phyloP scores from a whole-genome alignment of 768 basidiomycete genomes.

The Dioszegia aurantiaca region DNA sequence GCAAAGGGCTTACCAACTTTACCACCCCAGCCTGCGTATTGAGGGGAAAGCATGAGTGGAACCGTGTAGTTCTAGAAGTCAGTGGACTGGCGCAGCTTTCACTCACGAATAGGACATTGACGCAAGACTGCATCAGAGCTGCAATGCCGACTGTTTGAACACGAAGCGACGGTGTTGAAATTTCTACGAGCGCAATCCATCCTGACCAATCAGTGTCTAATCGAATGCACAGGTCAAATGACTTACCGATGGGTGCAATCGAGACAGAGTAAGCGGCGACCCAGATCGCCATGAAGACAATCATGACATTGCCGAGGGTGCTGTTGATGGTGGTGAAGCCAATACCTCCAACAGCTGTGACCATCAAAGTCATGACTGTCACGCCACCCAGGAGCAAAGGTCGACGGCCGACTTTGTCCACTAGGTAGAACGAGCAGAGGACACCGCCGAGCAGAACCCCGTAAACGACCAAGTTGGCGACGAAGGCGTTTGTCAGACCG shows the following conservation, averaged over 20 bases:
- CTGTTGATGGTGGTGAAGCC: slow-evolving; percentile 10
- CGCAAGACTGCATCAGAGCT: slow-evolving; percentile 18
- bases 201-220: slow-evolving; percentile 1
- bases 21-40: slow-evolving; percentile 28
- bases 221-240: not conserved
- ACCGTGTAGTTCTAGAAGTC: slow-evolving; percentile 17
- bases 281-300: slow-evolving; percentile 13
- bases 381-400: slow-evolving; percentile 19
- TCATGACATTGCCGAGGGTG: slow-evolving; percentile 12
- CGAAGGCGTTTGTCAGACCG: slow-evolving; percentile 24
- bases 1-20: slow-evolving; percentile 18
- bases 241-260: slow-evolving; percentile 17
- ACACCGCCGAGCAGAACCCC: slow-evolving; percentile 21
- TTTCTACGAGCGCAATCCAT: slow-evolving; percentile 30
- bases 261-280: slow-evolving; percentile 19
- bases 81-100: too few species aligned
- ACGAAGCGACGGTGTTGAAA: slow-evolving; percentile 24
- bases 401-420: slow-evolving; percentile 27
- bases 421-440: slow-evolving; percentile 22
- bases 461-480: slow-evolving; percentile 16
- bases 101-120: slow-evolving; percentile 28
- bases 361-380: slow-evolving; percentile 12
- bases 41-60: slow-evolving; percentile 26
- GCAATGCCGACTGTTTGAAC: slow-evolving; percentile 30
- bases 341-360: slow-evolving; percentile 16